phyloP scores from a whole-genome alignment of 768 basidiomycete species.

The Agaricus subrufescens region DNA sequence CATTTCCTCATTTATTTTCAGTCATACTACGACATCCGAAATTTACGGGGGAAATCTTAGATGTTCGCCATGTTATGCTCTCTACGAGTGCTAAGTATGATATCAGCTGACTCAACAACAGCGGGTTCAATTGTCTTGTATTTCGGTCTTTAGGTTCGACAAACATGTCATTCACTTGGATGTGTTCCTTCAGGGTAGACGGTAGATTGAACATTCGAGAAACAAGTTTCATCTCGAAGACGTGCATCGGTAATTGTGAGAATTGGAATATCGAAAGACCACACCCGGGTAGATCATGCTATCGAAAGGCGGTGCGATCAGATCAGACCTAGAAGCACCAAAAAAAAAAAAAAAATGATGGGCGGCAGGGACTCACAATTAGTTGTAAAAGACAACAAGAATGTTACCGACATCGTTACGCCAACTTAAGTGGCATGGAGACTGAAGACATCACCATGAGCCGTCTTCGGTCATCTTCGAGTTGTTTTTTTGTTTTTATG shows the following conservation, averaged over 20 bases:
- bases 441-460: constrained; percentile 81
- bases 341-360: background rate
- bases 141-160: no score
- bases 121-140: no score
- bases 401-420: constrained; percentile 50
- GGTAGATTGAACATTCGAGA: constrained; percentile 38
- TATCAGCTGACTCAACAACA: no score
- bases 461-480: constrained; percentile 41
- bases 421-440: constrained; percentile 24
- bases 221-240: constrained; percentile 32
- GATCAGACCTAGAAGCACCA: constrained; percentile 43
- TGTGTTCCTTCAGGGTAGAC: constrained; percentile 27
- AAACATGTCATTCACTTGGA: constrained; percentile 37
- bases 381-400: background rate
- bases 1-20: no score
- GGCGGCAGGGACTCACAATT: no score
- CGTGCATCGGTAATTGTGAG: constrained; percentile 63
- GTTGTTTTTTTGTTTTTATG: no score
- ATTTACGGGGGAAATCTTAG: no score
- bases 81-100: no score
- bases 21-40: no score
- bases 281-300: constrained; percentile 91
- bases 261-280: constrained; percentile 65
- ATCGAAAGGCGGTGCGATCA: constrained; percentile 80
- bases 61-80: no score